A percentile compares a stretch with the other conserved stretches of the same genome.
Conservation (phyloP, 495 filamentous ascomycete genomes). For the Annulohypoxylon moriforme region DNA sequence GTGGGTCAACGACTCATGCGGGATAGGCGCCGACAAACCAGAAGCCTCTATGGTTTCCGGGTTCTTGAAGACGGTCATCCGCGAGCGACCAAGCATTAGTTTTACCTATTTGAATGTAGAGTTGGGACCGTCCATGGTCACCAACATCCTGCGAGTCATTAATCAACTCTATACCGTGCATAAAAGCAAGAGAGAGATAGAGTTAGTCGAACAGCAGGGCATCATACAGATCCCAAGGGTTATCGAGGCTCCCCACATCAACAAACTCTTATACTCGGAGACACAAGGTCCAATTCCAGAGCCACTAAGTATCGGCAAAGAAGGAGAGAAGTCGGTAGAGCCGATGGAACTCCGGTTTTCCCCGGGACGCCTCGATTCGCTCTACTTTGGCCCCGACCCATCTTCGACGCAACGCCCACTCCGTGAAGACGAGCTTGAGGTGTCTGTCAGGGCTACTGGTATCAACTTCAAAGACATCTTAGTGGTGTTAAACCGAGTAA, state of each 20-base stretch:
- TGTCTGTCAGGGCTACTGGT: slow-evolving; percentile 55
- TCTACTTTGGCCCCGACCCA: slow-evolving; percentile 61
- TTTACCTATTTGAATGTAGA: slow-evolving; percentile 15
- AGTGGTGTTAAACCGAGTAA: neutral
- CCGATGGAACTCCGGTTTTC: slow-evolving; percentile 13
- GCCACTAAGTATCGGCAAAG: neutral
- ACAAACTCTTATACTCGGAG: neutral
- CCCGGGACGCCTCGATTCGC: slow-evolving; percentile 58
- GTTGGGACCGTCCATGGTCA: neutral
- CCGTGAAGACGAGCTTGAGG: slow-evolving; percentile 47
- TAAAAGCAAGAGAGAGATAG: neutral
- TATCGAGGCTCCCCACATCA: slow-evolving; percentile 7
- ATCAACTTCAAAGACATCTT: neutral
- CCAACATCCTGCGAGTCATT: neutral
- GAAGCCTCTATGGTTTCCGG: slow-evolving; percentile 15
- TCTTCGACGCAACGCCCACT: slow-evolving; percentile 43
- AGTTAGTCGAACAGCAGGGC: slow-evolving; percentile 5
- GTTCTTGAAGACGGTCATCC: slow-evolving; percentile 5
- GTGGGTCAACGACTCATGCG: slow-evolving; percentile 4
- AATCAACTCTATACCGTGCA: neutral
- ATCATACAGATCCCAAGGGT: slow-evolving; percentile 7
- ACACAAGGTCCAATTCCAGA: neutral
- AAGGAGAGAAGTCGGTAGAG: neutral
- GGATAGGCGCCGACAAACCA: neutral
- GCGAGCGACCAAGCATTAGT: slow-evolving; percentile 1